A percentile compares a stretch with the other conserved stretches of the same genome.
These are phyloP conservation scores for Artemisia annua DNA, from an alignment of 129 eudicot genomes.

Conservation along the genomic window DNA sequence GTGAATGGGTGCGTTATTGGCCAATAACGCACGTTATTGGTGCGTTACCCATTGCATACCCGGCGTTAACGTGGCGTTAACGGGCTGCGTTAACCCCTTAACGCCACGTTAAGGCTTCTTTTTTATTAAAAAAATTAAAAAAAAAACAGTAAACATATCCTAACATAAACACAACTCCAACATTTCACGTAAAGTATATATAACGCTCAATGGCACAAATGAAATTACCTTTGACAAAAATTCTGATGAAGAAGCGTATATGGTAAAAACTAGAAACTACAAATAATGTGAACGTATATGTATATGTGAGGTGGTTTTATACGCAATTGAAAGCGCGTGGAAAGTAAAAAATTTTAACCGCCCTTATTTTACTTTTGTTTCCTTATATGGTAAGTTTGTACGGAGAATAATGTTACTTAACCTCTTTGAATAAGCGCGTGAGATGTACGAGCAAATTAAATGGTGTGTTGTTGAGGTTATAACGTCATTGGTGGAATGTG, in stretches of 20 bases:
- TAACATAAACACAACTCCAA: not conserved
- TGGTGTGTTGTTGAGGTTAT: not conserved
- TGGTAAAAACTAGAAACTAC: not conserved
- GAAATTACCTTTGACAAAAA: not conserved
- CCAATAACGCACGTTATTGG: no score
- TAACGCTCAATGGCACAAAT: not conserved
- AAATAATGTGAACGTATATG: not conserved
- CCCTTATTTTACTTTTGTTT: constrained; percentile 18
- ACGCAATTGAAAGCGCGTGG: constrained; percentile 28
- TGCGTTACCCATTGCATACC: no score
- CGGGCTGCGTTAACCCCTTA: no score
- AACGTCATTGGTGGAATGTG: constrained; percentile 26
- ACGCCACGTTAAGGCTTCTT: no score
- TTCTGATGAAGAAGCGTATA: not conserved
- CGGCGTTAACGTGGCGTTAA: no score
- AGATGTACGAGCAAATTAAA: constrained; percentile 5
- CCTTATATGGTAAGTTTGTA: constrained; percentile 1
- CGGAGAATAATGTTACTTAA: not conserved
- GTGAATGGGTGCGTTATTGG: no score
- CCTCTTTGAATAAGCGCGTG: constrained; percentile 11
- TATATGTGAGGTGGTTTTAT: constrained; percentile 11
- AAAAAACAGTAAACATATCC: not conserved
- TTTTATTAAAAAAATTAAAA: no score
- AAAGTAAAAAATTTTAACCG: constrained; percentile 17
- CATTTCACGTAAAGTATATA: not conserved